Percentiles rank a stretch among this genome's conserved stretches.
Conservation (phyloP, 208 protist genomes). For the Zelonia costaricensis region DNA sequence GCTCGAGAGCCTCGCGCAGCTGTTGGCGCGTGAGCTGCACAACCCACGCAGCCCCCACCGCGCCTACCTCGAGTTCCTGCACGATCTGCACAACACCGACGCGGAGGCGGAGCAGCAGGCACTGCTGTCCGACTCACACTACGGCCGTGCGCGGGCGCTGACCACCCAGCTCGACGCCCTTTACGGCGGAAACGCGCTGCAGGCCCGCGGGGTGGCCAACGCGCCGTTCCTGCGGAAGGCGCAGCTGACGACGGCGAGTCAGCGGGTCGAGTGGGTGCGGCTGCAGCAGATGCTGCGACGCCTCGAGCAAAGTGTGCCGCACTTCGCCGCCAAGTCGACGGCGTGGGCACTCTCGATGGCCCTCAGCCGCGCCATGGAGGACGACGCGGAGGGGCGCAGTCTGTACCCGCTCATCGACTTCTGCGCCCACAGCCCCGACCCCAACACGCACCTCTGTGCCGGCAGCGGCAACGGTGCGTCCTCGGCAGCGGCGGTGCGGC, state of each 20-base stretch:
- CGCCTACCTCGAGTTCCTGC: constrained; percentile 80
- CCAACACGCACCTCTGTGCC: constrained; percentile 44
- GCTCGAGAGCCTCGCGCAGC: constrained; percentile 44
- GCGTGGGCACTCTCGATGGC: constrained; percentile 85
- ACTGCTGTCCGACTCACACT: constrained; percentile 5
- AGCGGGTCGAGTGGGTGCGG: constrained; percentile 70
- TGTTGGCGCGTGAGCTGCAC: constrained; percentile 77
- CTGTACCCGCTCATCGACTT: constrained; percentile 87
- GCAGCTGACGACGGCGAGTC: constrained; percentile 32
- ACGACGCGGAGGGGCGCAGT: constrained; percentile 53
- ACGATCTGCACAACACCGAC: constrained; percentile 81
- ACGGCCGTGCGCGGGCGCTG: constrained; percentile 22
- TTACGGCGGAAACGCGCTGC: constrained; percentile 78
- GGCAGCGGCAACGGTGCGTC: constrained; percentile 1
- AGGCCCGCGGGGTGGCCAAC: constrained; percentile 58
- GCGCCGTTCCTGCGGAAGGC: constrained; percentile 73
- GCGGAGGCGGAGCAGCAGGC: constrained; percentile 36
- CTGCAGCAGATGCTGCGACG: constrained; percentile 50
- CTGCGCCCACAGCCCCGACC: constrained; percentile 63
- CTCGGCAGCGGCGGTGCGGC: neutral
- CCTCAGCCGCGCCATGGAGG: constrained; percentile 56
- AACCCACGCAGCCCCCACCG: constrained; percentile 55
- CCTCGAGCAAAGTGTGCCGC: constrained; percentile 77
- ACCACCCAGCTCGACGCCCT: constrained; percentile 54
- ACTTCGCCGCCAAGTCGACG: constrained; percentile 78